Base-by-base conservation (phyloP, 108 stramenopile species). In the Chaetoceros tenuissimus region DNA sequence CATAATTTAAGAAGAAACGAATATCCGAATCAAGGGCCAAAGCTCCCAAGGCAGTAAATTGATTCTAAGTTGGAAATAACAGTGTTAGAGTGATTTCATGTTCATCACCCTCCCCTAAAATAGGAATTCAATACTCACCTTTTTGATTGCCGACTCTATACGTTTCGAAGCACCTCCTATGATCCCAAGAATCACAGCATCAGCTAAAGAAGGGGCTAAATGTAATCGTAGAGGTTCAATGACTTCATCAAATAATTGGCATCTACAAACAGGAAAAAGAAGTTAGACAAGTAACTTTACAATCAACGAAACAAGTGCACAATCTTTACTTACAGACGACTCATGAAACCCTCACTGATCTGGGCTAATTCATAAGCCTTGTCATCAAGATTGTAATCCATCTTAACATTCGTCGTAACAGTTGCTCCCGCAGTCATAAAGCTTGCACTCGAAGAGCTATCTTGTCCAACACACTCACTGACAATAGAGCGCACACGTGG, bases 311-410 rank as follows among this genome's bases (percentile, higher is more conserved):
- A 13, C 5, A 20, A 26, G 2, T 1, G 19, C n/a, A 46, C 22
- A 23, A 25, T 50, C 7, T 26, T 18, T 1, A 69, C 73, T 59
- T 27, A 66, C 74, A 85, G 59, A 34, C 78, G 67, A 16, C 69
- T 67, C 53, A 92, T 79, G 66, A 78, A 87, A 0, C 85, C 79
- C 67, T 92, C 83, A 48, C 82, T 74, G n/a, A 92, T 69, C 63
- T 87, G 82, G 46, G 82, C 47, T 49, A 92, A 51, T 48, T 92
- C 70, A 55, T 85, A 85, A 24, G 81, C 75, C 29, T 72, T 79
- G 28, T 92, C 89, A 46, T 92, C 82, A 57, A 92, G 52, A 46
- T 92, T 68, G 56, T 92, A 92, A 56, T 87, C 80, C 81, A 92
- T 84, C 21, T 72, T 67, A 44, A 65, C 58, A 25, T 67, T 63